A percentile compares a stretch with the other conserved stretches of the same genome.
Evolutionary conservation across 1,284 basidiomycete species (phyloP).

Genomic region (Ustilago lituana): DNA sequence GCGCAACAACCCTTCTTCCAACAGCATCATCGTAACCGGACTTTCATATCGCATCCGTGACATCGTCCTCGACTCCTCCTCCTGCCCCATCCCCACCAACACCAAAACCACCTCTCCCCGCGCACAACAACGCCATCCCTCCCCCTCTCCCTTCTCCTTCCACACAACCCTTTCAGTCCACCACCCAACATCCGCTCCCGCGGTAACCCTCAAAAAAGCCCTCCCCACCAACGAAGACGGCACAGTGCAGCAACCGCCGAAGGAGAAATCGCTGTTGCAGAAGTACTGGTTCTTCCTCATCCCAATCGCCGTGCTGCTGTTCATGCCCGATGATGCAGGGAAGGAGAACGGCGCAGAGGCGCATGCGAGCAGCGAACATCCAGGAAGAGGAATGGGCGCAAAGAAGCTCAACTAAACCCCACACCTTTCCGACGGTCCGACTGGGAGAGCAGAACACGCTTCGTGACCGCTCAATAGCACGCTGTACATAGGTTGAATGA

Average conservation of each 20-base stretch:
- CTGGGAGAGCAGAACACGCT: too few species aligned
- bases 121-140: neutral
- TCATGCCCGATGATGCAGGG: constrained; percentile 43
- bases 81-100: constrained; percentile 19
- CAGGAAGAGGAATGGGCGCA: constrained; percentile 15
- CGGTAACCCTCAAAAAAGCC: constrained; percentile 7
- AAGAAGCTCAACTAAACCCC: constrained; percentile 17
- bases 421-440: too few species aligned
- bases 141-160: neutral
- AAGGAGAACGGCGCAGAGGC: constrained; percentile 21
- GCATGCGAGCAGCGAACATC: constrained; percentile 7
- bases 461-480: too few species aligned
- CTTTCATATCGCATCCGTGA: constrained; percentile 26
- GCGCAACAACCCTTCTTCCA: neutral
- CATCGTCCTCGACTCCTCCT: constrained; percentile 12
- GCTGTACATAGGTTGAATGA: too few species aligned
- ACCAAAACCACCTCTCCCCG: constrained; percentile 11
- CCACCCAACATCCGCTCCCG: neutral
- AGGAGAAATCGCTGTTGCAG: constrained; percentile 47
- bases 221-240: constrained; percentile 42
- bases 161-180: neutral
- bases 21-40: neutral
- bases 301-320: constrained; percentile 44
- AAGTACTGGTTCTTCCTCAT: constrained; percentile 60
- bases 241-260: constrained; percentile 13